Conservation (phyloP, 495 filamentous ascomycete species). For the Penicillium coprophilum region DNA sequence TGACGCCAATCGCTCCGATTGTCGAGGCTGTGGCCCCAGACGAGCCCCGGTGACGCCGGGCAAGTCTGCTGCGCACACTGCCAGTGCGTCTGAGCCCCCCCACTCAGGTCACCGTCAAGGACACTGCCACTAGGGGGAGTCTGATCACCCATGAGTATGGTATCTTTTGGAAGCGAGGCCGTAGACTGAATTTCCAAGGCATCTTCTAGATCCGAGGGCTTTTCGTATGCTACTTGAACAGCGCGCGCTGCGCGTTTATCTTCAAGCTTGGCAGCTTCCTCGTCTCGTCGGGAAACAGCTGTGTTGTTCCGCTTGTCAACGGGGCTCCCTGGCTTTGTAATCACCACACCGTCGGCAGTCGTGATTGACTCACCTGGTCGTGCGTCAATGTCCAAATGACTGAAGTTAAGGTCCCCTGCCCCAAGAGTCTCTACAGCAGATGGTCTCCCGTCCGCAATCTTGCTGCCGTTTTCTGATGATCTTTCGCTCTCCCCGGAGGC, state of each 20-base stretch:
- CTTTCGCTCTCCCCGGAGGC: constrained; percentile 27
- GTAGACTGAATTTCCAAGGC: constrained; percentile 35
- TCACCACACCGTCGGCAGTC: constrained; percentile 41
- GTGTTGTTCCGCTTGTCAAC: constrained; percentile 40
- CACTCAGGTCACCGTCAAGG: constrained; percentile 62
- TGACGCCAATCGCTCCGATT: constrained; percentile 68
- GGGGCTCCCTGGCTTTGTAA: constrained; percentile 39
- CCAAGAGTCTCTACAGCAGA: constrained; percentile 88
- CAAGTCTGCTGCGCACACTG: constrained; percentile 80
- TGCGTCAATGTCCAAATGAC: constrained; percentile 60
- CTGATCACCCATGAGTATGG: constrained; percentile 48
- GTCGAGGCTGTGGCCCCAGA: constrained; percentile 77
- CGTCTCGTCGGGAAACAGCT: constrained; percentile 46
- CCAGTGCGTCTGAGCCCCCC: constrained; percentile 66
- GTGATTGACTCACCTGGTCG: constrained; percentile 40
- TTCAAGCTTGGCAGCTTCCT: constrained; percentile 56
- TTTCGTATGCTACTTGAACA: constrained; percentile 62
- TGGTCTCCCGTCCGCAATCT: constrained; percentile 57
- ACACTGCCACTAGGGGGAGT: constrained; percentile 66
- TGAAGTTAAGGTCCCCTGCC: constrained; percentile 81
- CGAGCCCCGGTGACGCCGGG: constrained; percentile 74
- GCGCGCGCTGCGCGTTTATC: constrained; percentile 58
- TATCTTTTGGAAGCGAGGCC: constrained; percentile 36
- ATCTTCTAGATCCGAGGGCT: constrained; percentile 38
- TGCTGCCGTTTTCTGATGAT: constrained; percentile 16